These are phyloP conservation scores for Ustilago loliicola DNA, from an alignment of 1,284 basidiomycete species.

Conservation along the genomic window DNA sequence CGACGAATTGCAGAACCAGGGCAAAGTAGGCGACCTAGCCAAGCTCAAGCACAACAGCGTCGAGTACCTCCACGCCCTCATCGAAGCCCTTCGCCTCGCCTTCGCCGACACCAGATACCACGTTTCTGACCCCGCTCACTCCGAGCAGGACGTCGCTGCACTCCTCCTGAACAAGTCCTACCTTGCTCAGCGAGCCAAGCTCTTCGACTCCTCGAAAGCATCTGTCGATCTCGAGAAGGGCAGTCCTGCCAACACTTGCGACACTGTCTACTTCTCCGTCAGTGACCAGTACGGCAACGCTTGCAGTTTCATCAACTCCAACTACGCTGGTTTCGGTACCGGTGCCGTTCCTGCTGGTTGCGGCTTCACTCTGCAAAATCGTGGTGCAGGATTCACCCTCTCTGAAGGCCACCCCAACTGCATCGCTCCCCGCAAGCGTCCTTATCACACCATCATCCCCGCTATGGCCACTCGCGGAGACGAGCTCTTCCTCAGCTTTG, in stretches of 20 bases:
- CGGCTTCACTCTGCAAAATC: conserved; percentile 95
- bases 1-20: conserved; percentile 83
- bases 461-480: conserved; percentile 85
- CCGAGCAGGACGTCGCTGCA: conserved; percentile 76
- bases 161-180: conserved; percentile 76
- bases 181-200: conserved; percentile 81
- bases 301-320: conserved; percentile 93
- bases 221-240: conserved; percentile 81
- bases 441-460: conserved; percentile 96
- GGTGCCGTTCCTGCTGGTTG: conserved; percentile 88
- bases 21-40: conserved; percentile 78
- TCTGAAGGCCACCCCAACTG: conserved; percentile 85
- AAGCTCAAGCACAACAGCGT: conserved; percentile 88
- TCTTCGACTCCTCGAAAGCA: conserved; percentile 80
- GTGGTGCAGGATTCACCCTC: conserved; percentile 86
- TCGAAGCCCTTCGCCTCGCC: conserved; percentile 83
- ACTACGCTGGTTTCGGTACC: conserved; percentile 76
- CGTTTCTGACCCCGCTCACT: conserved; percentile 85
- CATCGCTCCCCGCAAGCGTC: conserved; percentile 78
- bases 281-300: conserved; percentile 84
- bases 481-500: conserved; percentile 88
- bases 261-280: conserved; percentile 91
- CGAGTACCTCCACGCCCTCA: conserved; percentile 87
- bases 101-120: conserved; percentile 87
- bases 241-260: conserved; percentile 82